Evolutionary conservation across 768 basidiomycete genomes (phyloP).

Genomic region (Leccinum fibrillosum): DNA sequence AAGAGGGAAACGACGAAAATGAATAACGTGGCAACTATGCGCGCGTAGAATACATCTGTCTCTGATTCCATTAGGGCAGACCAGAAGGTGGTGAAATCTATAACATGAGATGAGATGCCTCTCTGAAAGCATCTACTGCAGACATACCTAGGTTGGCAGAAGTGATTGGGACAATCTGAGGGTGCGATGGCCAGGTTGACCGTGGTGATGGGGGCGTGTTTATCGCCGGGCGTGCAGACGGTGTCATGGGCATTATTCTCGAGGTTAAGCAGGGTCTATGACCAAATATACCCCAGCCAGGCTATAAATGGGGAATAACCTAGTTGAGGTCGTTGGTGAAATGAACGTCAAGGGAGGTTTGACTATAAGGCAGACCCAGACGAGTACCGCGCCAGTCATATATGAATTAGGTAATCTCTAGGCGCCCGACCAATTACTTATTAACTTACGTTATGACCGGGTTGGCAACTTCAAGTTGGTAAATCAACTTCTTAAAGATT

Average conservation of each 20-base stretch:
- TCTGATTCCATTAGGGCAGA: conserved; percentile 1
- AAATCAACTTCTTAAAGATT: no score
- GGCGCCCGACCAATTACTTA: background rate
- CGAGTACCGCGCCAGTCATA: conserved; percentile 19
- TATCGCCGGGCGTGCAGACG: background rate
- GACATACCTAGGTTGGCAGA: background rate
- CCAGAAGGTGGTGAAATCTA: background rate
- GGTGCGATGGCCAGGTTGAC: background rate
- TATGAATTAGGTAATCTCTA: conserved; percentile 4
- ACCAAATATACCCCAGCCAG: background rate
- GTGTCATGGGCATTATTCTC: no score
- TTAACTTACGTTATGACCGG: background rate
- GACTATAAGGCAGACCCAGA: background rate
- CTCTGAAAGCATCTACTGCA: background rate
- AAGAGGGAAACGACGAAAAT: conserved; percentile 63
- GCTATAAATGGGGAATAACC: background rate
- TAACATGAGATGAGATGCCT: background rate
- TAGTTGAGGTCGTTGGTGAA: background rate
- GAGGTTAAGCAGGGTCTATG: background rate
- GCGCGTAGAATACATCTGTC: background rate
- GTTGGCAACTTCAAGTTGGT: no score
- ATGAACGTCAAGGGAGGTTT: background rate
- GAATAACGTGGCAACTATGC: conserved; percentile 28
- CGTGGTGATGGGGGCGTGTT: background rate
- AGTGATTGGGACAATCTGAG: background rate